Evolutionary conservation across 2,329 filamentous ascomycete genomes (phyloP), one percentile per base, ranked within the genome.

Genomic region (Phyllosticta paracitricarpa): DNA sequence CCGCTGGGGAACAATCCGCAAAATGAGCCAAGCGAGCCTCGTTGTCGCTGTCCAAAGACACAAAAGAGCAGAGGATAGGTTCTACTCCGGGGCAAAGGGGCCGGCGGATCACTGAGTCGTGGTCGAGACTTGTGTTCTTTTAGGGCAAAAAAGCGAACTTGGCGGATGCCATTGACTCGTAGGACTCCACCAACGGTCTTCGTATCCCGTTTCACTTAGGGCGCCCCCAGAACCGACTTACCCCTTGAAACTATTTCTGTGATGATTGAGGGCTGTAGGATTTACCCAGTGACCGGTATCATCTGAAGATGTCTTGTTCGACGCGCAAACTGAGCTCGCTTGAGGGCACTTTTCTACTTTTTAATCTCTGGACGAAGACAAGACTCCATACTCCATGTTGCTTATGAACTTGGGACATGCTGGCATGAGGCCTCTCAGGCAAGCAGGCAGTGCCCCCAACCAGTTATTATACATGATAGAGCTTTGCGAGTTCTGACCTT

Each of bases 81-180:
- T 48, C n/a, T 7, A 48, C 6, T 48, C 7, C 40, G 6, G n/a
- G 14, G 40, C 40, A 48, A 19, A 48, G 40, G 14, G 40, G 40
- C 40, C 40, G n/a, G 40, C 40, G 40, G n/a, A 48, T 48, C 25
- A 35, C 24, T 56, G 58, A 61, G 58, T 61, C 58, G 58, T 52
- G 54, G 54, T 52, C 26, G 58, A 28, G 53, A 40, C 54, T 61
- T 28, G 28, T 48, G 40, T 40, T 61, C 54, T 56, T 61, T 56
- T 52, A n/a, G 58, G 58, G 12, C 55, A 56, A 28, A 25, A 10
- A 56, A 52, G 58, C 58, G 54, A 35, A 40, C 58, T 56, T 55
- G 30, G 28, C 28, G 52, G 58, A 53, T 60, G 53, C 53, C 26
- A 54, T 56, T 61, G 58, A 61, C 58, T 61, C 58, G 58, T 61